Conservation (phyloP, 345 rosid genomes). For the Jatropha curcas region DNA sequence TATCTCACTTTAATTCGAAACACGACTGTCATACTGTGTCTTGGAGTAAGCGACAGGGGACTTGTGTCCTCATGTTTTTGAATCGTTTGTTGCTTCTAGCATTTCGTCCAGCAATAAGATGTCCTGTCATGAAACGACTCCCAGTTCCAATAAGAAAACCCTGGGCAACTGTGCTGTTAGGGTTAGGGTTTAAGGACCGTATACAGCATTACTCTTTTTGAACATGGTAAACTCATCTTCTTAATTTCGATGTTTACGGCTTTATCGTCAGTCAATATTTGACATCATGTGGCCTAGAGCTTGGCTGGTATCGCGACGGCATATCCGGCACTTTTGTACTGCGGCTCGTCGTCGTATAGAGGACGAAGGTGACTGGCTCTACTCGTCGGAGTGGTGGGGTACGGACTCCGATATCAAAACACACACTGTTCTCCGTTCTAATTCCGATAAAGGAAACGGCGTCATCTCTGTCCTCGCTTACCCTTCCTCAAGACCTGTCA, state of each 20-base stretch:
- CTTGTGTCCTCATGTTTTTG: too few relatives aligned
- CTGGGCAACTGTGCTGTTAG: background rate
- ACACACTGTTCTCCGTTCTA: slow-evolving; percentile 46
- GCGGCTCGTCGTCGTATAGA: slow-evolving; percentile 28
- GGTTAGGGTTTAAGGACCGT: background rate
- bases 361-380: slow-evolving; percentile 91
- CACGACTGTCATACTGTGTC: too few relatives aligned
- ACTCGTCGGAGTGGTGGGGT: slow-evolving; percentile 91
- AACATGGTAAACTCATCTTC: too few relatives aligned
- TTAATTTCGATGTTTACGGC: background rate
- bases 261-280: too few relatives aligned
- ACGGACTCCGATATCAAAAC: slow-evolving; percentile 37
- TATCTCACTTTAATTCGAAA: too few relatives aligned
- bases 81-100: too few relatives aligned
- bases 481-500: slow-evolving; percentile 81
- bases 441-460: slow-evolving; percentile 73
- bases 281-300: slow-evolving; percentile 23
- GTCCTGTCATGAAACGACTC: too few relatives aligned
- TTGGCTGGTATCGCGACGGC: background rate
- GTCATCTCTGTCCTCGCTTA: slow-evolving; percentile 68
- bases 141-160: too few relatives aligned
- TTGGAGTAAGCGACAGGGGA: too few relatives aligned
- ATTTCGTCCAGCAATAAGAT: too few relatives aligned
- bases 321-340: slow-evolving; percentile 44
- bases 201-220: too few relatives aligned